These are phyloP conservation scores for Metahyphopichia silvanorum DNA, from an alignment of 805 yeast species.

Conservation along the genomic window DNA sequence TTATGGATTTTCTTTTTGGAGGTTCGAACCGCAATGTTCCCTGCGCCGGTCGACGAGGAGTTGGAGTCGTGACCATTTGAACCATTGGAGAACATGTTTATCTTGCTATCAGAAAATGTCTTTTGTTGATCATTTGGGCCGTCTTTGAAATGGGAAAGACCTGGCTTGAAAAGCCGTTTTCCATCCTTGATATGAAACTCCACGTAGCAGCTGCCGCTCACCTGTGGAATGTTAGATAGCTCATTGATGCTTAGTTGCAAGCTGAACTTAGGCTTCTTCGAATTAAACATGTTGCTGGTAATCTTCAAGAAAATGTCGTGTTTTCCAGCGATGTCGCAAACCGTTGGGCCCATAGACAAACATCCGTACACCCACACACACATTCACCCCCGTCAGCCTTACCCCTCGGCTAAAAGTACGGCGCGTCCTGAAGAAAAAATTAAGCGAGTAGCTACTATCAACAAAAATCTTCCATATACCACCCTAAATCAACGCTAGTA, in stretches of 20 bases:
- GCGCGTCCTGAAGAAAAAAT: too few species aligned
- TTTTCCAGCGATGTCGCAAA: not conserved
- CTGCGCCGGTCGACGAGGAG: constrained; percentile 3
- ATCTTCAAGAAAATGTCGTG: not conserved
- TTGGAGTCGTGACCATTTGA: too few species aligned
- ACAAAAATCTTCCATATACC: not conserved
- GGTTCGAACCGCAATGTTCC: constrained; percentile 28
- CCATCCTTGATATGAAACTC: constrained; percentile 61
- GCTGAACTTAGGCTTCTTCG: constrained; percentile 58
- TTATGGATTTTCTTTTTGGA: constrained; percentile 31
- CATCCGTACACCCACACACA: not conserved
- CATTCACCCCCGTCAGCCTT: not conserved
- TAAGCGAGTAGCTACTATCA: too few species aligned
- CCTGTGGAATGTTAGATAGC: constrained; percentile 80
- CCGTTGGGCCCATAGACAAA: not conserved
- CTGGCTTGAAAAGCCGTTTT: constrained; percentile 8
- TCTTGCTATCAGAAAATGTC: too few species aligned
- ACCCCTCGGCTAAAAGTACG: too few species aligned
- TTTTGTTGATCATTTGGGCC: too few species aligned
- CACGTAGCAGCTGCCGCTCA: constrained; percentile 63
- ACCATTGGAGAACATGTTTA: too few species aligned
- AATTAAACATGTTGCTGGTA: constrained; percentile 15
- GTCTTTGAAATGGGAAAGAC: not conserved
- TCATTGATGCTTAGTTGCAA: constrained; percentile 60
- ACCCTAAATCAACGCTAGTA: not conserved